These are phyloP conservation scores for Mycosarcoma mackinlayi DNA, from an alignment of 1,284 basidiomycete species.

Conservation along the genomic window DNA sequence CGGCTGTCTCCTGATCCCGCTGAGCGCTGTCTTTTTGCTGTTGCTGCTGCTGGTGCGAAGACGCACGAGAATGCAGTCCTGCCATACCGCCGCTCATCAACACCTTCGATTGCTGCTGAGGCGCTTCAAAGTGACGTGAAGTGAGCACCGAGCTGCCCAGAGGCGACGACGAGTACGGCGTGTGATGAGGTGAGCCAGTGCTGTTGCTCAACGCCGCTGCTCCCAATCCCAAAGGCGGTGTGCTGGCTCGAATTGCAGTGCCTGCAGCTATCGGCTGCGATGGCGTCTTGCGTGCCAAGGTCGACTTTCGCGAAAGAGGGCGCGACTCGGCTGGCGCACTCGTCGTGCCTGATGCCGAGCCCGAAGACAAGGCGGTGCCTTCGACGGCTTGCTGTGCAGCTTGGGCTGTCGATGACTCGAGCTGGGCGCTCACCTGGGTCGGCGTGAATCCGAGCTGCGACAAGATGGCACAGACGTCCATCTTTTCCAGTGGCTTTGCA, in stretches of 20 bases:
- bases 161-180: slow-evolving; percentile 44
- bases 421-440: slow-evolving; percentile 20
- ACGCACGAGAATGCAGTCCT: slow-evolving; percentile 10
- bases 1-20: slow-evolving; percentile 34
- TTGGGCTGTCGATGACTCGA: slow-evolving; percentile 3
- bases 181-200: slow-evolving; percentile 31
- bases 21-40: slow-evolving; percentile 20
- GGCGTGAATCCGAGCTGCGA: slow-evolving; percentile 53
- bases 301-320: slow-evolving; percentile 43
- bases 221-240: too few species aligned
- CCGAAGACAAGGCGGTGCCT: slow-evolving; percentile 9
- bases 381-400: slow-evolving; percentile 2
- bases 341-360: slow-evolving; percentile 25
- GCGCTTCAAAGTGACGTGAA: slow-evolving; percentile 30
- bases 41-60: slow-evolving; percentile 15
- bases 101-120: slow-evolving; percentile 15
- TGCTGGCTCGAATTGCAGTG: slow-evolving; percentile 17
- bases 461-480: slow-evolving; percentile 53
- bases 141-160: slow-evolving; percentile 37
- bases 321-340: slow-evolving; percentile 33
- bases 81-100: slow-evolving; percentile 6
- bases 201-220: neutral
- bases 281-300: slow-evolving; percentile 28
- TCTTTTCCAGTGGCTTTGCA: slow-evolving; percentile 60
- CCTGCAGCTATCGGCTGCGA: slow-evolving; percentile 10